A percentile compares a stretch with the other conserved stretches of the same genome.
Conservation (phyloP, 768 basidiomycete species). For the Suillus discolor region DNA sequence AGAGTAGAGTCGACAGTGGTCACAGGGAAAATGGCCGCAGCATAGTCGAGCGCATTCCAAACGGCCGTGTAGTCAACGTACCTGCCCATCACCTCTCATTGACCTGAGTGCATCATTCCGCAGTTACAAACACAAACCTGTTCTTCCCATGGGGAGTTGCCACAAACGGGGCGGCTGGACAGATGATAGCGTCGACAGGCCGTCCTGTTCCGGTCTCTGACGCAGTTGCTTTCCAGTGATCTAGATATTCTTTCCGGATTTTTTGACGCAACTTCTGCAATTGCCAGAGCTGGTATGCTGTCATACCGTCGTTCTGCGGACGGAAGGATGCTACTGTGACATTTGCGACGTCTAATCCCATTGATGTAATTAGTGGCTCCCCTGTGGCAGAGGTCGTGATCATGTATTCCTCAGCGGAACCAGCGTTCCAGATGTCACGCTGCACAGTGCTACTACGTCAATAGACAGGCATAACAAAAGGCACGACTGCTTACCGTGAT, state of each 20-base stretch:
- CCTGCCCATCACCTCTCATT: conserved; percentile 31
- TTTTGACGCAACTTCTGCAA: conserved; percentile 48
- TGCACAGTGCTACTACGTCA: conserved; percentile 18
- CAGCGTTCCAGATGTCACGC: conserved; percentile 48
- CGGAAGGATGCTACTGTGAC: conserved; percentile 28
- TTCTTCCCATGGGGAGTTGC: conserved; percentile 67
- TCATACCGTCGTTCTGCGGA: conserved; percentile 32
- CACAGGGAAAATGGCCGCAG: conserved; percentile 64
- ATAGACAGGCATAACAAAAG: background rate
- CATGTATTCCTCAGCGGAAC: conserved; percentile 48
- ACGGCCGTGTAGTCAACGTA: conserved; percentile 54
- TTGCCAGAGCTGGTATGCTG: conserved; percentile 73
- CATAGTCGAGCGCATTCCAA: conserved; percentile 70
- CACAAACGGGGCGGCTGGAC: conserved; percentile 59
- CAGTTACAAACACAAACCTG: conserved; percentile 39
- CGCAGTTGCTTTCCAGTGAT: conserved; percentile 61
- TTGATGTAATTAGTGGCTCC: conserved; percentile 57
- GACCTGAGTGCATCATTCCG: conserved; percentile 7
- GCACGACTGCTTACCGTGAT: conserved; percentile 41
- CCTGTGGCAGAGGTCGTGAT: conserved; percentile 40
- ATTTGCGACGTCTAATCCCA: conserved; percentile 38
- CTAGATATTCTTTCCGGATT: conserved; percentile 58
- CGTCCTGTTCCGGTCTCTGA: conserved; percentile 62
- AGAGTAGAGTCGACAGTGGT: conserved; percentile 54
- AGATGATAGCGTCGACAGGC: conserved; percentile 76